Evolutionary conservation across 129 eudicot genomes (phyloP).

Genomic region (Centrapalus pauciflorus): DNA sequence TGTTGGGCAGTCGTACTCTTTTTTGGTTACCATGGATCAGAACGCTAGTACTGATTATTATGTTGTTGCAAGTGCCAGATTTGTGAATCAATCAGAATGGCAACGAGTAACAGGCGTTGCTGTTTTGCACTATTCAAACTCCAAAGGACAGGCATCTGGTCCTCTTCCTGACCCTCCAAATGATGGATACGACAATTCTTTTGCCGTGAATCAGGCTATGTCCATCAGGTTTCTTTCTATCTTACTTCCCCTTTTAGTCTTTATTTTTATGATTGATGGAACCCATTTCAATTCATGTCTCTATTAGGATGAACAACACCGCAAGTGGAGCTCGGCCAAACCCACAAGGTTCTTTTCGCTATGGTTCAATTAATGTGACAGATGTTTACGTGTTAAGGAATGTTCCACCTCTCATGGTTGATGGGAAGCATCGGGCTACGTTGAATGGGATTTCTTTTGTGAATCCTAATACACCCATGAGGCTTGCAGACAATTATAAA

Average conservation of each 20-base stretch:
- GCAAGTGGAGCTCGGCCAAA: conserved; percentile 99
- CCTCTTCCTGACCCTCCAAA: conserved; percentile 95
- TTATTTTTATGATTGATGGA: background rate
- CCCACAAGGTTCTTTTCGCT: conserved; percentile 97
- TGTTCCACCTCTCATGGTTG: conserved; percentile 57
- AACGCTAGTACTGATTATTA: conserved; percentile 92
- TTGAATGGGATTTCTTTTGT: conserved; percentile 80
- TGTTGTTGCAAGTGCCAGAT: conserved; percentile 94
- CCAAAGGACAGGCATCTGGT: conserved; percentile 73
- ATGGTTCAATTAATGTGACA: conserved; percentile 78
- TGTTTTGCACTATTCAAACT: conserved; percentile 78
- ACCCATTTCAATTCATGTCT: background rate
- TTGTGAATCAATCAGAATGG: conserved; percentile 83
- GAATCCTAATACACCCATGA: conserved; percentile 79
- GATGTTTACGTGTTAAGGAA: conserved; percentile 49
- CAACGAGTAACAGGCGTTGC: conserved; percentile 90
- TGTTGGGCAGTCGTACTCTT: conserved; percentile 94
- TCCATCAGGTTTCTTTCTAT: conserved; percentile 61
- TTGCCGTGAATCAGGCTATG: conserved; percentile 79
- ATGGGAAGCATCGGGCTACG: conserved; percentile 72
- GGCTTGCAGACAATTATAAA: conserved; percentile 75
- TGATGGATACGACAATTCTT: conserved; percentile 56
- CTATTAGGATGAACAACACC: conserved; percentile 62
- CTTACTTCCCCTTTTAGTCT: background rate
- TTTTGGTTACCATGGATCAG: conserved; percentile 97